These are phyloP conservation scores for Xylaria polymorpha DNA, from an alignment of 2,329 filamentous ascomycete genomes.

Conservation along the genomic window DNA sequence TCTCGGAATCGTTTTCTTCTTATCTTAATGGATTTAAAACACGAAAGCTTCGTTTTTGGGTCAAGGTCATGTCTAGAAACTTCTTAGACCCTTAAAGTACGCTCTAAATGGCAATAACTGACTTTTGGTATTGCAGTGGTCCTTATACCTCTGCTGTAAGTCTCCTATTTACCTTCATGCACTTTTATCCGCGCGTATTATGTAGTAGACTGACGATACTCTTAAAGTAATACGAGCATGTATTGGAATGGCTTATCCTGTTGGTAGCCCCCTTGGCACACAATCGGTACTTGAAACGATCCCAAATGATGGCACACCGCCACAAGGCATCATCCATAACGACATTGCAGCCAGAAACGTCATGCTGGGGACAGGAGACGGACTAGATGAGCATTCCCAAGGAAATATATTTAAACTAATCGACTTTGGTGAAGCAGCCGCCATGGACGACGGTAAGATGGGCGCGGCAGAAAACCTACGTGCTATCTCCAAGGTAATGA, in stretches of 20 bases:
- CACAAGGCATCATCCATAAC: constrained; percentile 8
- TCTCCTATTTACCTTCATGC: not conserved
- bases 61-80: not conserved
- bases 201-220: not conserved
- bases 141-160: constrained; percentile 28
- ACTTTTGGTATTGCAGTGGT: constrained; percentile 7
- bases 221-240: constrained; percentile 24
- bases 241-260: constrained; percentile 30
- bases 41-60: not conserved
- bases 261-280: constrained; percentile 11
- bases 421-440: constrained; percentile 18
- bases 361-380: constrained; percentile 13
- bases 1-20: not conserved
- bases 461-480: constrained; percentile 7
- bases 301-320: constrained; percentile 16
- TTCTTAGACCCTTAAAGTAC: not conserved
- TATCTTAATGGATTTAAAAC: not conserved
- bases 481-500: constrained; percentile 2
- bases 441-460: not conserved
- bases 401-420: constrained; percentile 27
- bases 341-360: constrained; percentile 23
- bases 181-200: not conserved
- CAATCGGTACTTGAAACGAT: constrained; percentile 14
- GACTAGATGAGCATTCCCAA: constrained; percentile 14
- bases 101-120: not conserved